Base-by-base conservation (phyloP, 176 grass and related monocot species). In the Tillandsia fasciculata region DNA sequence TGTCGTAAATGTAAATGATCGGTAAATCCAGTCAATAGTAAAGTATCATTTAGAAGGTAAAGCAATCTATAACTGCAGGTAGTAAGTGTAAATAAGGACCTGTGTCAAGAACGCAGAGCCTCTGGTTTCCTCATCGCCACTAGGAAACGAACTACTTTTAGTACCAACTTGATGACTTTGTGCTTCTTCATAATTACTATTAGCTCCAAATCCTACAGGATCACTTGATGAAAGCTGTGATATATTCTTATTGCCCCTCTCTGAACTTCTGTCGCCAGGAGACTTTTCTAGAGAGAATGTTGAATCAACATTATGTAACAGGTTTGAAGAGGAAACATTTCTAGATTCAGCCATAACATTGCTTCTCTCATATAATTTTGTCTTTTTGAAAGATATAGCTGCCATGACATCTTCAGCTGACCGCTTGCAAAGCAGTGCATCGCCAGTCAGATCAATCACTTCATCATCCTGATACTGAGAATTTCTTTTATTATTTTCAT, bases 41-140 rank as follows among this genome's bases (percentile, higher is more conserved):
- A 63, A 26, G 58, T 22, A 24, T 42, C 53, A n/a, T 56, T 4
- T 33, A 75, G 17, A 64, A 74, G 65, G 5, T 12, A 4, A 72
- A 49, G 59, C 71, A 66, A 53, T 48, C 64, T 57, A 53, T 53
- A 76, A 50, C 48, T 85, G 33, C 33, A 42, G 33, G 33, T 7
- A 42, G 4, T 42, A 7, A 7, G 33, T 7, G 33, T 42, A 42
- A 42, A 42, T 7, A 42, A 42, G 33, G 33, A 96, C 92, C 88
- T 87, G 65, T 42, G 79, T 81, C 71, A 97, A 81, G 68, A 92
- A 97, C 67, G 79, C 72, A 83, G 71, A 11, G 65, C 86, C 94
- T 75, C 72, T 74, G 51, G 75, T 87, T 73, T 73, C 73, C 64
- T 76, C 80, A 63, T 80, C 79, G 26, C 74, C 76, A 49, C 70